Evolutionary conservation across 345 rosid genomes (phyloP), one percentile per base, ranked within the genome.

Genomic region (Cardamine resedifolia): DNA sequence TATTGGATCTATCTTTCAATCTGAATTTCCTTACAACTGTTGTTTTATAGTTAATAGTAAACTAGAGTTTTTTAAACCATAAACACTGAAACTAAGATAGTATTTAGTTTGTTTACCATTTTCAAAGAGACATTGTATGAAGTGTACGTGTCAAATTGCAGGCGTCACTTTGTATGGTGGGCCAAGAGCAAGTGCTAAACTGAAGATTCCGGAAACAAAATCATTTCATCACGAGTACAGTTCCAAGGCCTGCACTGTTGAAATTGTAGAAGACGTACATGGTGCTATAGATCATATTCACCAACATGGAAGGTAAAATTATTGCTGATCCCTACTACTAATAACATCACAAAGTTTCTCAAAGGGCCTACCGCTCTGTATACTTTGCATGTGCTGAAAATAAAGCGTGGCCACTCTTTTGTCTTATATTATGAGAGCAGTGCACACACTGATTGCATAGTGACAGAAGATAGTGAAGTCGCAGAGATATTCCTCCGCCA

Each of bases 401-500:
- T n/a, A 28, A 65, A 68, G 50, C 33, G 70, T 69, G 75, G 65
- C 16, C 74, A n/a, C 53, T 70, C 27, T 48, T 59, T 67, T 75
- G 57, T 50, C 58, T 65, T 62, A 67, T 58, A 45, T 68, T 70
- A 70, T 79, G 68, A 68, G 52, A 76, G 76, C 94, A 96, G 99
- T 79, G 92, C 88, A 2, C 99, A 96, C 75, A 92, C 99, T 38
- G 99, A 96, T 75, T 92, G 98, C 80, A 86, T 96, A 61, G 66
- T 96, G 70, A 77, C 99, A 44, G 98, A 90, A 72, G 97, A 96
- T 72, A 19, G 3, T 4, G 83, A 84, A 78, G 88, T 80, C 56
- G 99, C 88, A 4, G 91, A 88, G 81, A 28, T 85, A 30, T 92
- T 96, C 73, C 85, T 90, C 55, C 79, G 71, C 61, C 92, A 81